Conservation (phyloP, 805 yeast genomes). For the Kuraishia ogatae region DNA sequence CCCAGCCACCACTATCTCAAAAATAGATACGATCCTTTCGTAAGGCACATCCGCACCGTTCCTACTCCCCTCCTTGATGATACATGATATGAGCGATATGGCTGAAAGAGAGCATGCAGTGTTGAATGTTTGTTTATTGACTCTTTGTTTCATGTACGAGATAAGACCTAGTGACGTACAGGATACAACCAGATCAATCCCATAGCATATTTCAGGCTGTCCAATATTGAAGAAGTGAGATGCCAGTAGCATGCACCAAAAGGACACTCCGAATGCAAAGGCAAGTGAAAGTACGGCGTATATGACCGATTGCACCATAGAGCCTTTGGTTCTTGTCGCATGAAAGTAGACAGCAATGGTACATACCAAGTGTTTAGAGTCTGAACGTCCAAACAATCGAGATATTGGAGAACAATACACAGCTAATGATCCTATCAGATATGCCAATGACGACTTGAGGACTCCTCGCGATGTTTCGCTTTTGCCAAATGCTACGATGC, state of each 20-base stretch:
- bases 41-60: constrained; percentile 52
- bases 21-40: constrained; percentile 41
- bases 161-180: constrained; percentile 54
- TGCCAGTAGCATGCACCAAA: constrained; percentile 43
- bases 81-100: constrained; percentile 59
- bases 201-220: constrained; percentile 37
- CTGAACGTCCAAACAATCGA: constrained; percentile 48
- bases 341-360: constrained; percentile 83
- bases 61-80: constrained; percentile 65
- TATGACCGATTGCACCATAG: constrained; percentile 66
- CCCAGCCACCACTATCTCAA: constrained; percentile 53
- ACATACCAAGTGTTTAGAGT: constrained; percentile 74
- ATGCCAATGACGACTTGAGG: constrained; percentile 66
- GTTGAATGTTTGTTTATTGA: constrained; percentile 61
- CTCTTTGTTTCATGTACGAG: constrained; percentile 61
- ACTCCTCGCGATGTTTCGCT: constrained; percentile 17
- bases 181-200: constrained; percentile 44
- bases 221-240: constrained; percentile 35
- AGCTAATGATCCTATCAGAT: constrained; percentile 62
- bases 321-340: constrained; percentile 70
- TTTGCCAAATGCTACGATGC: neutral
- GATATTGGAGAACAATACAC: constrained; percentile 51
- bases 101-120: constrained; percentile 77
- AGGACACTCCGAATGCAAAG: constrained; percentile 45
- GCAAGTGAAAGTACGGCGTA: constrained; percentile 48